Base-by-base conservation (phyloP, 345 rosid genomes). In the Lepidium africanum region DNA sequence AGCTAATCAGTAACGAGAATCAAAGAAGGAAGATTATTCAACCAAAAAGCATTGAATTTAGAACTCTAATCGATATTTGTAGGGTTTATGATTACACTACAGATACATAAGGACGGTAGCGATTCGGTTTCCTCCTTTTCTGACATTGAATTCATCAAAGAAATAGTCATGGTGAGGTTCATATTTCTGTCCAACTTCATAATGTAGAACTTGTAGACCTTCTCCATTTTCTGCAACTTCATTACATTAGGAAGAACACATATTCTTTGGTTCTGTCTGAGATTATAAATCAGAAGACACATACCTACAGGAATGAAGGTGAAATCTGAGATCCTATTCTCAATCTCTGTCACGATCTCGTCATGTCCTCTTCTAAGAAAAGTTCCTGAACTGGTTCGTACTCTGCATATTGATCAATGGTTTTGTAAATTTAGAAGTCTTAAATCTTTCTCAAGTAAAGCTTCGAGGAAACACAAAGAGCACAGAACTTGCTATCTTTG, bases 61-160 rank as follows among this genome's bases (percentile, higher is more conserved):
- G 32, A 5, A 27, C 5, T 27, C 0, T 27, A 27, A 27, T 27
- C 32, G 6, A 27, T 5, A 27, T 42, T 19, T 2, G 5, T 10
- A 71, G 0, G 23, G 36, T 37, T 50, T 33, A 21, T 15, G 57
- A 47, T 63, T 64, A 79, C 96, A 75, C 71, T 69, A 93, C 98
- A 93, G 95, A 76, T 93, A 90, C 97, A 90, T 93, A 48, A 93
- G 92, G 49, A 93, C 74, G 0, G 98, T 93, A 72, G 95, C 98
- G 36, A 88, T 77, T 65, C 98, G 86, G 64, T 90, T 94, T 21
- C 96, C 95, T 13, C 96, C 97, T 51, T 87, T 93, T 76, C 23
- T 80, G 32, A 90, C 82, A 63, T 85, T 90, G 80, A 68, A 85
- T 33, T 87, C 87, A 59, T 93, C 96, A 52, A 45, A 59, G 76